Conservation (phyloP, 305 asterid species). For the Fraxinus platypoda region DNA sequence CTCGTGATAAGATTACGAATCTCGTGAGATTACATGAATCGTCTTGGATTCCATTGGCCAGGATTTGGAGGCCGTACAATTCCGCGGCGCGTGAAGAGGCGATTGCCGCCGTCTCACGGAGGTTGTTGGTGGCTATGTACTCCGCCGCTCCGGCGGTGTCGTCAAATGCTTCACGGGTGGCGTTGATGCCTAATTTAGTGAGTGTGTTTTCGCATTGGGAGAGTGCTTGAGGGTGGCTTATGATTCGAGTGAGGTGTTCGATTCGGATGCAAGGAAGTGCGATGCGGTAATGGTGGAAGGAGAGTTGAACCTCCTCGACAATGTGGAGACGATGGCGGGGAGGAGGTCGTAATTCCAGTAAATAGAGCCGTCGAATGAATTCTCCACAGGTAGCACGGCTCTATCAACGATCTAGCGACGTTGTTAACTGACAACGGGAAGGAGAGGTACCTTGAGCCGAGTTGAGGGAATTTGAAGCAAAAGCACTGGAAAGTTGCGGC, state of each 20-base stretch:
- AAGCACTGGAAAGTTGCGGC: no score
- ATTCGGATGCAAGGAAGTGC: conserved; percentile 82
- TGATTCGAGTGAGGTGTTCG: conserved; percentile 66
- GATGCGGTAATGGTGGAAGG: conserved; percentile 84
- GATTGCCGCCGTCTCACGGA: conserved; percentile 81
- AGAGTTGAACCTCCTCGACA: conserved; percentile 87
- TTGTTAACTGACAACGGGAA: no score
- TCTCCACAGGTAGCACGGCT: conserved; percentile 84
- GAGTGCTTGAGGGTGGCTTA: conserved; percentile 84
- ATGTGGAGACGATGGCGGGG: conserved; percentile 96
- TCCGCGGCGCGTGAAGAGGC: conserved; percentile 87
- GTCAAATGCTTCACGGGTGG: conserved; percentile 74
- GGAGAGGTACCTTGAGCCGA: no score
- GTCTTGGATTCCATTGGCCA: conserved; percentile 81
- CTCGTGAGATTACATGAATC: conserved; percentile 75
- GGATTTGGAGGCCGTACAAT: conserved; percentile 59
- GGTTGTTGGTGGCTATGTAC: conserved; percentile 58
- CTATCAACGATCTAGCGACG: no score
- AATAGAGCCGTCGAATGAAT: conserved; percentile 80
- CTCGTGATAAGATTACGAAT: conserved; percentile 84
- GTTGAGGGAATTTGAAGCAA: no score
- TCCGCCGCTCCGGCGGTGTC: conserved; percentile 96
- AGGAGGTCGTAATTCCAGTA: conserved; percentile 91
- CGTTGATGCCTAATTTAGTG: conserved; percentile 53
- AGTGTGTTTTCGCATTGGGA: conserved; percentile 82